Conservation (phyloP, 202 grass and related monocot species). For the Bolboschoenoplectus hybrid region DNA sequence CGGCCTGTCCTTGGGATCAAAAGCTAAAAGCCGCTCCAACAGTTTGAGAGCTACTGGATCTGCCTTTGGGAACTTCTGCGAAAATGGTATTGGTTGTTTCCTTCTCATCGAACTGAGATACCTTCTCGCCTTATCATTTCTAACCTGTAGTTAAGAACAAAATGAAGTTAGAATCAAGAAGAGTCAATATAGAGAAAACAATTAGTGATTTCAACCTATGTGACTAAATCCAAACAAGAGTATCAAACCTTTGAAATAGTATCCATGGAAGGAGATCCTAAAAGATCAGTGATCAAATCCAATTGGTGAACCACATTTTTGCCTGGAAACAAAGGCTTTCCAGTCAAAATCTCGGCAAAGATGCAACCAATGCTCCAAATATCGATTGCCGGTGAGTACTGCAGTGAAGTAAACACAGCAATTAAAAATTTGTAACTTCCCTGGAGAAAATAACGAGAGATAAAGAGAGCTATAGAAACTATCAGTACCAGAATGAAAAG, state of each 20-base stretch:
- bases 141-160: conserved; percentile 52
- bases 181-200: neutral
- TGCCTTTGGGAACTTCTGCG: conserved; percentile 83
- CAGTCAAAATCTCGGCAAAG: conserved; percentile 92
- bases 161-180: conserved; percentile 25
- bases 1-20: conserved; percentile 95
- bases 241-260: conserved; percentile 74
- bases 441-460: conserved; percentile 32
- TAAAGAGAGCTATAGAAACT: conserved; percentile 36
- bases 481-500: conserved; percentile 20
- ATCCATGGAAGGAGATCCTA: conserved; percentile 72
- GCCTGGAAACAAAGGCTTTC: conserved; percentile 96
- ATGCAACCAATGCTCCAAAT: conserved; percentile 99
- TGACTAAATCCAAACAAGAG: conserved; percentile 16
- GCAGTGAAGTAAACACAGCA: conserved; percentile 48
- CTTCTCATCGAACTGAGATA: conserved; percentile 82
- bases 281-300: conserved; percentile 97
- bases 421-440: conserved; percentile 26
- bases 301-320: conserved; percentile 99
- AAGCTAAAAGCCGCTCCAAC: conserved; percentile 86
- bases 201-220: neutral
- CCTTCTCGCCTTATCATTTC: conserved; percentile 92
- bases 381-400: conserved; percentile 97
- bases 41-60: conserved; percentile 85
- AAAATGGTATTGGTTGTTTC: conserved; percentile 76